Evolutionary conservation across 768 basidiomycete genomes (phyloP).

Genomic region (Tylopilus intermedius): DNA sequence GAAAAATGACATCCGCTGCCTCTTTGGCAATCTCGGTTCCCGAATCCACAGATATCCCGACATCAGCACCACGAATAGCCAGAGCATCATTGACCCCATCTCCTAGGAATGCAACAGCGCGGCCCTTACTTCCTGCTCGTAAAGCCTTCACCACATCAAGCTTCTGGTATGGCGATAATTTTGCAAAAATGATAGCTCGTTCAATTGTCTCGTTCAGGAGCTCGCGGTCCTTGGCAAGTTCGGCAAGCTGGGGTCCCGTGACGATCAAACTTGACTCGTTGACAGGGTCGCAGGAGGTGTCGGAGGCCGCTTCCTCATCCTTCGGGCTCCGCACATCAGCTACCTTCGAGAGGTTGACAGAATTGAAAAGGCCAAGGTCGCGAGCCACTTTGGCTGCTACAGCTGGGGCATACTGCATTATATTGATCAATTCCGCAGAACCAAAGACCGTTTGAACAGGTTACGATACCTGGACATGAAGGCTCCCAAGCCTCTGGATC

Average conservation of each 20-base stretch:
- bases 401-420: slow-evolving; percentile 24
- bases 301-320: slow-evolving; percentile 24
- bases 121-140: slow-evolving; percentile 21
- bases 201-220: slow-evolving; percentile 27
- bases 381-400: slow-evolving; percentile 36
- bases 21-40: slow-evolving; percentile 35
- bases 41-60: slow-evolving; percentile 32
- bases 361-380: slow-evolving; percentile 31
- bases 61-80: slow-evolving; percentile 30
- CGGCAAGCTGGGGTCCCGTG: slow-evolving; percentile 26
- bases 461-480: slow-evolving; percentile 27
- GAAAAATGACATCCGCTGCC: slow-evolving; percentile 33
- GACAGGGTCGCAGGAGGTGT: slow-evolving; percentile 2
- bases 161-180: slow-evolving; percentile 31
- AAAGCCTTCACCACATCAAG: slow-evolving; percentile 31
- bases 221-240: slow-evolving; percentile 26
- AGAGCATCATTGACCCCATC: slow-evolving; percentile 31
- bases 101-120: slow-evolving; percentile 30
- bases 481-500: slow-evolving; percentile 24
- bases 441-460: neutral
- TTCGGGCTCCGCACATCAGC: slow-evolving; percentile 10
- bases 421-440: slow-evolving; percentile 5
- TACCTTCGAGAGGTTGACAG: slow-evolving; percentile 13
- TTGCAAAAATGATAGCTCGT: slow-evolving; percentile 30
- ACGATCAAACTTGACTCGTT: slow-evolving; percentile 25